These are phyloP conservation scores for Hanseniaspora opuntiae DNA, from an alignment of 805 yeast genomes.

Conservation along the genomic window DNA sequence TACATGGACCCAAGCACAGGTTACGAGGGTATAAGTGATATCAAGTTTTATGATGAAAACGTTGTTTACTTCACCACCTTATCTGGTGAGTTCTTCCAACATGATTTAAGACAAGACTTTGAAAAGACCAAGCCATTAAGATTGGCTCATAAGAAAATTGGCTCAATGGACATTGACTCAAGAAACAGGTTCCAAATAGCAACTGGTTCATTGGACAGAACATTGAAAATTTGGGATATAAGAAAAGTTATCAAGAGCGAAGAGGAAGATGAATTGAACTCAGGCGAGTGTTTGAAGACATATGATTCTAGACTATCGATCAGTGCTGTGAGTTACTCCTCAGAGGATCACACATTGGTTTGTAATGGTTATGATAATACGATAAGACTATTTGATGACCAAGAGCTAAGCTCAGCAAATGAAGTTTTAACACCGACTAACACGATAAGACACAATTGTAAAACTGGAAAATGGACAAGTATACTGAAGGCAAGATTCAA, in stretches of 20 bases:
- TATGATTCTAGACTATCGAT: conserved; percentile 68
- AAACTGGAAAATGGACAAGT: conserved; percentile 94
- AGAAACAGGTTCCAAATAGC: conserved; percentile 46
- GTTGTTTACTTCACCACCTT: conserved; percentile 62
- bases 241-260: conserved; percentile 36
- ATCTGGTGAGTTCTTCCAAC: conserved; percentile 62
- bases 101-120: conserved; percentile 47
- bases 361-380: conserved; percentile 91
- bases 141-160: conserved; percentile 81
- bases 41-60: conserved; percentile 44
- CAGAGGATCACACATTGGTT: conserved; percentile 51
- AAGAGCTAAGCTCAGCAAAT: conserved; percentile 6
- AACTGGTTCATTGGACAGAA: conserved; percentile 79
- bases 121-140: conserved; percentile 33
- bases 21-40: conserved; percentile 61
- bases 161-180: conserved; percentile 77
- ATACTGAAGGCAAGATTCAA: conserved; percentile 87
- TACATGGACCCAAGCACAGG: conserved; percentile 42
- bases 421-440: conserved; percentile 40
- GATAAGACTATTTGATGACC: conserved; percentile 49
- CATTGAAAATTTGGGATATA: conserved; percentile 77
- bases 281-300: conserved; percentile 30
- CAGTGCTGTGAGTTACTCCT: conserved; percentile 69
- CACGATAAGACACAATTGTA: conserved; percentile 76
- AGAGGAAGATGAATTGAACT: conserved; percentile 13